Conservation (phyloP, 1,284 basidiomycete species). For the Coniophora puteana region DNA sequence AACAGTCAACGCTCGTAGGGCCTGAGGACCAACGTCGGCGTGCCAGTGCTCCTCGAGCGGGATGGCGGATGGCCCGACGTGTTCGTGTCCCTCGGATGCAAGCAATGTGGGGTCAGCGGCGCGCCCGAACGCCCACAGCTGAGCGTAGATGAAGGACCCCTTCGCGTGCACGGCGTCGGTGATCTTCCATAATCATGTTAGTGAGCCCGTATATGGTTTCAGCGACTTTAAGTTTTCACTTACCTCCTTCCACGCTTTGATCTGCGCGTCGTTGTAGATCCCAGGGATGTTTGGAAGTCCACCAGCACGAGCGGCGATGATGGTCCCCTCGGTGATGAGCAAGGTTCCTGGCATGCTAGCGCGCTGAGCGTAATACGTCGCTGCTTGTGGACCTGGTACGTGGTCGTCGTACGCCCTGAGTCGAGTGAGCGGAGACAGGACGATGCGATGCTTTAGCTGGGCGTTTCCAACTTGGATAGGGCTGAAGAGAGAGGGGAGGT, state of each 20-base stretch:
- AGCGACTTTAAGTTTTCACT: too few species aligned
- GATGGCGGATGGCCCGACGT: conserved; percentile 37
- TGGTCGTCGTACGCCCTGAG: conserved; percentile 21
- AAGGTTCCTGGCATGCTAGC: conserved; percentile 25
- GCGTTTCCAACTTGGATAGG: background rate
- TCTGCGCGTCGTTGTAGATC: conserved; percentile 27
- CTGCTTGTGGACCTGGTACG: too few species aligned
- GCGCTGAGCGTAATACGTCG: conserved; percentile 29
- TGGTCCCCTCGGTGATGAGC: conserved; percentile 31
- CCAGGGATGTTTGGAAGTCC: conserved; percentile 30
- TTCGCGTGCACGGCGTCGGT: conserved; percentile 37
- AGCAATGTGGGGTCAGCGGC: conserved; percentile 23
- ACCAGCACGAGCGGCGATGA: too few species aligned
- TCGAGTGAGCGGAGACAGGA: conserved; percentile 31
- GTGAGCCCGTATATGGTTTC: too few species aligned
- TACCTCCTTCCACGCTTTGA: conserved; percentile 24
- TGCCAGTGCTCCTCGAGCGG: conserved; percentile 32
- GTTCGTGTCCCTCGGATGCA: conserved; percentile 17
- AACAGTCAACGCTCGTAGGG: too few species aligned
- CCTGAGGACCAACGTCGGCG: too few species aligned
- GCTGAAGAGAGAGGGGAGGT: too few species aligned
- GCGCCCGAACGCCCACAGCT: conserved; percentile 39
- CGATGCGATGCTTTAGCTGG: conserved; percentile 21
- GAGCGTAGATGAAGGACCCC: conserved; percentile 33
- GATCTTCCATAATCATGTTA: too few species aligned